These are phyloP conservation scores for Globisporangium paddicum DNA, from an alignment of 352 stramenopile species.

Conservation along the genomic window DNA sequence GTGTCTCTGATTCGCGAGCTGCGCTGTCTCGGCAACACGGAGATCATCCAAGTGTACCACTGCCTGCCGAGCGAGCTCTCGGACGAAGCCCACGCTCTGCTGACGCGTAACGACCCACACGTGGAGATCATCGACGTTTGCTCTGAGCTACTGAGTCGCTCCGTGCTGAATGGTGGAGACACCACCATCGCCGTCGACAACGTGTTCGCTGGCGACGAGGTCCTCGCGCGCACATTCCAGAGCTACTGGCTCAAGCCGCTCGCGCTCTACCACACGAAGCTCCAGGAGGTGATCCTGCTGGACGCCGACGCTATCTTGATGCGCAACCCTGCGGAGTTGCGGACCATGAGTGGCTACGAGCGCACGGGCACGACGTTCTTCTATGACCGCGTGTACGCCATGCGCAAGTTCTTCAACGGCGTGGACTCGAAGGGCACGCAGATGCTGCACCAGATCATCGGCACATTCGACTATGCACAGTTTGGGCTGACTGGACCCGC, in stretches of 20 bases:
- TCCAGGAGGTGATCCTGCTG: constrained; percentile 44
- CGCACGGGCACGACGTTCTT: constrained; percentile 58
- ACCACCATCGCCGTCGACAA: constrained; percentile 12
- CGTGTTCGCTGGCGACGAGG: constrained; percentile 18
- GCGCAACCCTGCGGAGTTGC: constrained; percentile 30
- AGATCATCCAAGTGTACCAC: constrained; percentile 42
- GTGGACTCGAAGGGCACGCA: constrained; percentile 28
- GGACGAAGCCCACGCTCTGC: constrained; percentile 18
- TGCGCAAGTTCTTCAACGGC: constrained; percentile 18
- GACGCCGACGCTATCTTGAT: constrained; percentile 54
- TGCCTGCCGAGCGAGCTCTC: constrained; percentile 47
- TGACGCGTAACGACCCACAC: constrained; percentile 32
- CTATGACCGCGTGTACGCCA: constrained; percentile 47
- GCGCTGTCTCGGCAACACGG: constrained; percentile 32
- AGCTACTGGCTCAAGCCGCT: constrained; percentile 66
- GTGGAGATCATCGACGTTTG: constrained; percentile 72
- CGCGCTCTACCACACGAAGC: constrained; percentile 40
- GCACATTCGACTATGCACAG: constrained; percentile 40
- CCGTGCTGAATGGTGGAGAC: constrained; percentile 1
- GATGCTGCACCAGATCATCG: constrained; percentile 32
- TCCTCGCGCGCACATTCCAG: constrained; percentile 23
- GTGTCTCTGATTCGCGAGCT: constrained; percentile 57
- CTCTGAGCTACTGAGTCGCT: constrained; percentile 22
- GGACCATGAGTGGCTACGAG: constrained; percentile 30
- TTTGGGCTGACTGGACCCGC: constrained; percentile 22